Percentiles rank a stretch among this genome's conserved stretches.
phyloP scores from a whole-genome alignment of 2,329 filamentous ascomycete species.

The Verticillium klebahnii region DNA sequence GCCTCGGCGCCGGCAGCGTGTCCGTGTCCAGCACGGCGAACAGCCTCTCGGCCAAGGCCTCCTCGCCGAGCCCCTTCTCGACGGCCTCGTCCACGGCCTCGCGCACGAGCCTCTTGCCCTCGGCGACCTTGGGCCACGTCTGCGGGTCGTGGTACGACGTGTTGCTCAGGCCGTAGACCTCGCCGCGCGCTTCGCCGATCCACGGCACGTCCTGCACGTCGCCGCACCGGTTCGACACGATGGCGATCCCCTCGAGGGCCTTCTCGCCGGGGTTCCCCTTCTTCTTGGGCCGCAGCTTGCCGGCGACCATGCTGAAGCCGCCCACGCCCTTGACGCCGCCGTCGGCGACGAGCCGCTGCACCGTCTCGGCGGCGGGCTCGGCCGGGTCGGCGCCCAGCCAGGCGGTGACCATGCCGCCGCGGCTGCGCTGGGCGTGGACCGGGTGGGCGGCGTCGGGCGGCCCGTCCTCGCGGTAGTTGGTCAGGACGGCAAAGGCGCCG shows the following conservation, averaged over 20 bases:
- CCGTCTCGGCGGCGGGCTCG: slow-evolving; percentile 45
- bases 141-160: slow-evolving; percentile 48
- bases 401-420: slow-evolving; percentile 59
- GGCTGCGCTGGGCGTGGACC: slow-evolving; percentile 50
- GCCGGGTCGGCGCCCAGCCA: slow-evolving; percentile 50
- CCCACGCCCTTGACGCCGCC: slow-evolving; percentile 56
- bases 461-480: slow-evolving; percentile 59
- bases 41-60: slow-evolving; percentile 44
- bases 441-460: slow-evolving; percentile 45
- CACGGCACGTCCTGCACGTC: slow-evolving; percentile 51
- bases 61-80: slow-evolving; percentile 32
- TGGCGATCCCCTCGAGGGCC: slow-evolving; percentile 46
- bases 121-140: slow-evolving; percentile 57
- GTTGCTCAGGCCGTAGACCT: slow-evolving; percentile 59
- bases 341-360: slow-evolving; percentile 46
- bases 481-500: slow-evolving; percentile 59
- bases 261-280: slow-evolving; percentile 2
- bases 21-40: slow-evolving; percentile 53
- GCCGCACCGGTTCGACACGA: slow-evolving; percentile 58
- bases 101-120: slow-evolving; percentile 43
- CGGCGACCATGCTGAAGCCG: slow-evolving; percentile 63
- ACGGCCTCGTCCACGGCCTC: slow-evolving; percentile 36
- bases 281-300: slow-evolving; percentile 46
- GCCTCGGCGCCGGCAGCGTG: slow-evolving; percentile 40
- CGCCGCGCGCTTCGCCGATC: slow-evolving; percentile 45